phyloP scores from a whole-genome alignment of 2,329 filamentous ascomycete genomes.

The Passalora sequoiae region DNA sequence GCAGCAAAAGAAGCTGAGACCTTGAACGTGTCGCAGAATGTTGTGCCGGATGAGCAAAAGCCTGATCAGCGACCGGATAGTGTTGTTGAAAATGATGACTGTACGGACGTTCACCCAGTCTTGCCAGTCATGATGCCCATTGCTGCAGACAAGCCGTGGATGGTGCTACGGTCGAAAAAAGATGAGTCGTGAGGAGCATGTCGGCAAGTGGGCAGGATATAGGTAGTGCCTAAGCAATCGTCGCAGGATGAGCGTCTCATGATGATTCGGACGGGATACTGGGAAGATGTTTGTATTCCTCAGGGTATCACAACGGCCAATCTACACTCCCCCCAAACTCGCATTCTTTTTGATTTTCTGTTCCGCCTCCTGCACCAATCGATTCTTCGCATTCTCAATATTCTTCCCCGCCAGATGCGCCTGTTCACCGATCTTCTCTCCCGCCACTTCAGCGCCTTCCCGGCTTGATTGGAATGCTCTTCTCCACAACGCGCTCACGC shows the following conservation, averaged over 20 bases:
- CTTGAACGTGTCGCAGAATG: too few relatives aligned
- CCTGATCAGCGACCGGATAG: too few relatives aligned
- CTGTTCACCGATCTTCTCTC: conserved; percentile 3
- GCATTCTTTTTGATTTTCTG: conserved; percentile 1
- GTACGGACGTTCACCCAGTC: too few relatives aligned
- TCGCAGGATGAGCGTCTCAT: background rate
- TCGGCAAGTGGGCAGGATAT: too few relatives aligned
- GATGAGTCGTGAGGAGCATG: too few relatives aligned
- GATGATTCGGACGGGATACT: background rate
- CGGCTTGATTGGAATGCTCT: conserved; percentile 27
- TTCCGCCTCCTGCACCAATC: background rate
- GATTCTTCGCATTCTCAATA: background rate
- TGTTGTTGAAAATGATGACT: too few relatives aligned
- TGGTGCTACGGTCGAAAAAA: too few relatives aligned
- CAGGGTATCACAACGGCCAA: background rate
- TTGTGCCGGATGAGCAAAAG: too few relatives aligned
- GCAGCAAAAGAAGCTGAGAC: too few relatives aligned
- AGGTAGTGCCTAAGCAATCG: background rate
- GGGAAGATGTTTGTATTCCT: background rate
- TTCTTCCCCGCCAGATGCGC: background rate
- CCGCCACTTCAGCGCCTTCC: conserved; percentile 16
- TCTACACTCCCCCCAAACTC: background rate
- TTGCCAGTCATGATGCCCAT: too few relatives aligned
- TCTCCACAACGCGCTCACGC: conserved; percentile 32
- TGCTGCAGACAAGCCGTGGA: too few relatives aligned